A percentile compares a stretch with the other conserved stretches of the same genome.
These are phyloP conservation scores for Epichloe uncinata DNA, from an alignment of 2,329 filamentous ascomycete genomes.

Conservation along the genomic window DNA sequence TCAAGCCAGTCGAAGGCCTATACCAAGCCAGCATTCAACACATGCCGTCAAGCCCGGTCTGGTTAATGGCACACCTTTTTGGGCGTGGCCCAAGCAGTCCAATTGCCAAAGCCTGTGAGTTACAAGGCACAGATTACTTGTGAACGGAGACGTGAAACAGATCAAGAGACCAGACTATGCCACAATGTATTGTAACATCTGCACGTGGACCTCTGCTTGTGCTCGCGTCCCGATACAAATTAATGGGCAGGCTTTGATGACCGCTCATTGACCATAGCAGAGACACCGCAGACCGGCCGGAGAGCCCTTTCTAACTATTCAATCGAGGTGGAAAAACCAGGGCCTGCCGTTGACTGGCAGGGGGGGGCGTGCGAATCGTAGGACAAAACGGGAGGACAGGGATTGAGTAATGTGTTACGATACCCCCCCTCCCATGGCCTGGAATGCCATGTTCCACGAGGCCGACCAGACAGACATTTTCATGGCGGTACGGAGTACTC, in stretches of 20 bases:
- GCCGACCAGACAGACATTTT: not conserved
- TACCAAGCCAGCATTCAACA: not conserved
- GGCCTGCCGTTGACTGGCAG: not conserved
- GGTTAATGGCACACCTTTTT: not conserved
- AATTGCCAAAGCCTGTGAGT: not conserved
- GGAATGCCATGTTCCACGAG: not conserved
- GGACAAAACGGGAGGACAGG: not conserved
- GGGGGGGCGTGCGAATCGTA: not conserved
- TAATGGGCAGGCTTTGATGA: not conserved
- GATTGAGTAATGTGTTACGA: not conserved
- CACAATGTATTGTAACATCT: not conserved
- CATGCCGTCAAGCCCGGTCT: not conserved
- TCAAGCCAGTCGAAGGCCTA: not conserved
- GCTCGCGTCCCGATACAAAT: conserved; percentile 1
- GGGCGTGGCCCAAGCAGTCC: not conserved
- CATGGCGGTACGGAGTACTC: not conserved
- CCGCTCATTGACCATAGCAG: not conserved
- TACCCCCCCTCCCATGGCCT: not conserved
- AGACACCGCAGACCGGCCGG: not conserved
- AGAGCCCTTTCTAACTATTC: not conserved
- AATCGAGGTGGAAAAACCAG: not conserved
- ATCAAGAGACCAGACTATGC: not conserved
- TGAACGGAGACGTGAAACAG: conserved; percentile 1
- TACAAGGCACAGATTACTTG: not conserved
- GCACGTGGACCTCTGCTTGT: conserved; percentile 2